These are phyloP conservation scores for Macrolepiota fuliginosa DNA, from an alignment of 768 basidiomycete genomes.

Conservation along the genomic window DNA sequence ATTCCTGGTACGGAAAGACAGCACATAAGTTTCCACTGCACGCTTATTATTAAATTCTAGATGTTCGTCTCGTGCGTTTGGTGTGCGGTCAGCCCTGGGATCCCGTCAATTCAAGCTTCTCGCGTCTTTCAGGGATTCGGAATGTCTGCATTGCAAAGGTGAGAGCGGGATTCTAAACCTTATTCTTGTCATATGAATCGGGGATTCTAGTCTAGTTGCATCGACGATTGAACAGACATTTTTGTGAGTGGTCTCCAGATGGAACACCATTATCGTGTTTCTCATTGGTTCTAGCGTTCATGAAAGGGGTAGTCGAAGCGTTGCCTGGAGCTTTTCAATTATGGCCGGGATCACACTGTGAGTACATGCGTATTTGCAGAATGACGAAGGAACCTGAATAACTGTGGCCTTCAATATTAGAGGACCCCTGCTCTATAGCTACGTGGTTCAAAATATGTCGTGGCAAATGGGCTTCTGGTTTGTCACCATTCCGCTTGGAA, in stretches of 20 bases:
- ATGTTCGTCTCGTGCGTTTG: constrained; percentile 46
- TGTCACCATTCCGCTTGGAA: constrained; percentile 39
- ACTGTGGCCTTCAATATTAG: constrained; percentile 20
- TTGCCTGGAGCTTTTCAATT: constrained; percentile 45
- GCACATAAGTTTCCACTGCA: not conserved
- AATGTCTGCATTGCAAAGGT: constrained; percentile 43
- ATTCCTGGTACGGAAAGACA: constrained; percentile 26
- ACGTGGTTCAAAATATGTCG: constrained; percentile 40
- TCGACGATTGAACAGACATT: constrained; percentile 43
- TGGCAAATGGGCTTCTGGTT: constrained; percentile 49
- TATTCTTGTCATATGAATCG: not conserved
- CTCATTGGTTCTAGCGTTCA: constrained; percentile 29
- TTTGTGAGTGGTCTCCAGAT: constrained; percentile 23
- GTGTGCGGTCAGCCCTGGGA: constrained; percentile 40
- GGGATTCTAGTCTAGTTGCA: constrained; percentile 32
- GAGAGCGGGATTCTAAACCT: not conserved
- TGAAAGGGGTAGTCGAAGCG: constrained; percentile 38
- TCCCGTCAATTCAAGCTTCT: constrained; percentile 39
- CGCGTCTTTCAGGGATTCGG: constrained; percentile 46
- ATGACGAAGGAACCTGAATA: not conserved
- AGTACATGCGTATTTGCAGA: constrained; percentile 10
- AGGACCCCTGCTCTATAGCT: constrained; percentile 43
- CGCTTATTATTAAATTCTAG: constrained; percentile 17
- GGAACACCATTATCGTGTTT: not conserved
- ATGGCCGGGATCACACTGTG: constrained; percentile 41